Evolutionary conservation across 2,329 filamentous ascomycete species (phyloP), one percentile per base, ranked within the genome.

Genomic region (Colletotrichum kahawae): DNA sequence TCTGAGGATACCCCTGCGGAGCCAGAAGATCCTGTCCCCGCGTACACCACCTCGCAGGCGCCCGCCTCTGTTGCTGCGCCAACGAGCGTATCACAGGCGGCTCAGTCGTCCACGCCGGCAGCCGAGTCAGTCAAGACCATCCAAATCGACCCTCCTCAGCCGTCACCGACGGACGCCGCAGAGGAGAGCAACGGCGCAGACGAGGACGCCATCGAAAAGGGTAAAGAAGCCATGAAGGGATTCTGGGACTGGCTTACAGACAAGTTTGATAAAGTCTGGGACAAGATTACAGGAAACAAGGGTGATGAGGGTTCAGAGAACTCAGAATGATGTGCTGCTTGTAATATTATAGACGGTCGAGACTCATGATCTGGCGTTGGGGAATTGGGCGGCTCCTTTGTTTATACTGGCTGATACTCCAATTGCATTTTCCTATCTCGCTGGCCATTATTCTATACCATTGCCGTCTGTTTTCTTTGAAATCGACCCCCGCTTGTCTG

Each of bases 171-270:
- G 1, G 68, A 74, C 59, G 67, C 63, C 27, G 27, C 67, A 18
- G 68, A n/a, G 72, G 79, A 78, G 71, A 70, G 77, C 80, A 21
- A 78, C 3, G 71, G 74, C 6, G 72, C 79, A 7, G 79, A 80
- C 57, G 79, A 82, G 5, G 79, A 80, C 4, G 78, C 81, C 7
- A 77, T 82, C 1, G 80, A 82, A 38, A 80, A 82, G n/a, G 73
- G 80, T 33, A 78, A 78, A 24, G 75, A 79, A 7, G 77, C 78
- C 3, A 78, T 83, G 18, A 80, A 87, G 75, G 81, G 82, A 6
- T 83, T 88, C 38, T 90, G 88, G 88, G 83, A 88, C 64, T 91
- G 89, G 89, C 78, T 91, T 14, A 87, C 84, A 4, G 86, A 85
- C 43, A 87, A 90, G 76, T 79, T 90, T 14, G 83, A 82, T 36